phyloP scores from a whole-genome alignment of 768 basidiomycete species.

The Lactarius tabidus region DNA sequence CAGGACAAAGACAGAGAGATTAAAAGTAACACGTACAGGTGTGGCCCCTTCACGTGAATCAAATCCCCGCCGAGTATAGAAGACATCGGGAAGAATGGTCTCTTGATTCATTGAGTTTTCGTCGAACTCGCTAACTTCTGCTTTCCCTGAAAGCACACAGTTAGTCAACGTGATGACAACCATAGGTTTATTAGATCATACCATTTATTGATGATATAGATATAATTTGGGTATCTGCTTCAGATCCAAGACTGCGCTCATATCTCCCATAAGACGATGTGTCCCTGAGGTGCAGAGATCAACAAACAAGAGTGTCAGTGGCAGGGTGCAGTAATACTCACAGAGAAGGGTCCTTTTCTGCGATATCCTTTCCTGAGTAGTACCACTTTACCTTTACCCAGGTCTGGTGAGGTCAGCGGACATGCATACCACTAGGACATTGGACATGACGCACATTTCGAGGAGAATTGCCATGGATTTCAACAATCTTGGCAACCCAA shows the following conservation, averaged over 20 bases:
- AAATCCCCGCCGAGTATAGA: constrained; percentile 14
- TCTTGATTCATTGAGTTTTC: constrained; percentile 4
- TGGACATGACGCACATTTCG: constrained; percentile 4
- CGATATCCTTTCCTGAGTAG: constrained; percentile 16
- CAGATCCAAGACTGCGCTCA: constrained; percentile 11
- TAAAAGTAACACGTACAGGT: neutral
- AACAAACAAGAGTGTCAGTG: neutral
- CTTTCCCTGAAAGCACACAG: constrained; percentile 2
- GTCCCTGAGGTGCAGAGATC: neutral
- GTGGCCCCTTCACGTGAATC: neutral
- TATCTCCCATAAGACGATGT: constrained; percentile 14
- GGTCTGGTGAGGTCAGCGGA: neutral
- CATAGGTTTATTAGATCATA: neutral
- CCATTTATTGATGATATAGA: constrained; percentile 14
- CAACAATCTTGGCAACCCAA: constrained; percentile 17
- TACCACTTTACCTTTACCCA: constrained; percentile 15
- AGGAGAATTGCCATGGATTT: constrained; percentile 16
- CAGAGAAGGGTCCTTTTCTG: neutral
- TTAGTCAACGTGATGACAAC: neutral
- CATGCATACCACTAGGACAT: too few relatives aligned
- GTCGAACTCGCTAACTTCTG: constrained; percentile 1
- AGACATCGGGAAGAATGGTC: constrained; percentile 1
- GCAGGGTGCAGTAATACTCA: neutral
- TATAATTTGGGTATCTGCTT: constrained; percentile 6
- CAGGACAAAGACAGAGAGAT: neutral